These are phyloP conservation scores for Pterocarpus macrocarpus DNA, from an alignment of 306 rosid species.

Conservation along the genomic window DNA sequence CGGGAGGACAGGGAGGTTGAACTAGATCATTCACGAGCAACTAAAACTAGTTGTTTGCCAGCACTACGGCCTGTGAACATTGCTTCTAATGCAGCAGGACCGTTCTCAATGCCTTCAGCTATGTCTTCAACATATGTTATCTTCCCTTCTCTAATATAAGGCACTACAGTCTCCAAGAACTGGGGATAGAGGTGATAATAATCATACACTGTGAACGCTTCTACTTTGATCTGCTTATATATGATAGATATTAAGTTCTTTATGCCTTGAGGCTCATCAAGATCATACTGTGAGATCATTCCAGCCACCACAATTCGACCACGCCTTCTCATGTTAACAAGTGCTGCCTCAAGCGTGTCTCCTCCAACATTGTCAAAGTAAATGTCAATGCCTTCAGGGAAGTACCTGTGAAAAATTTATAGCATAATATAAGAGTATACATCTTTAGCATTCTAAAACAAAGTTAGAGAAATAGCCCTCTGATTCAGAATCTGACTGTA, in stretches of 20 bases:
- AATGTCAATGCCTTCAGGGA: slow-evolving; percentile 71
- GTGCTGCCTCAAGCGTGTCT: slow-evolving; percentile 68
- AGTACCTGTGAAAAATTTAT: slow-evolving; percentile 49
- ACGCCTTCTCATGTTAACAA: slow-evolving; percentile 58
- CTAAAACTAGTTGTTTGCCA: slow-evolving; percentile 50
- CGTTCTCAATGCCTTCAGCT: slow-evolving; percentile 45
- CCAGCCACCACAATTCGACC: slow-evolving; percentile 67
- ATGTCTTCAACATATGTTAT: slow-evolving; percentile 56
- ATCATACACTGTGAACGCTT: slow-evolving; percentile 61
- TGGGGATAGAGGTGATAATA: slow-evolving; percentile 61
- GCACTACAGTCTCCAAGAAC: slow-evolving; percentile 68
- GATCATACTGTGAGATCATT: slow-evolving; percentile 69
- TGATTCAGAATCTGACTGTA: neutral
- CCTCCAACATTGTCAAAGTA: slow-evolving; percentile 83
- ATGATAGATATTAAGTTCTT: slow-evolving; percentile 51
- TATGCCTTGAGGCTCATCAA: slow-evolving; percentile 64
- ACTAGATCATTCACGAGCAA: slow-evolving; percentile 41
- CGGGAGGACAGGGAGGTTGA: too few species aligned
- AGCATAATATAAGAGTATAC: neutral
- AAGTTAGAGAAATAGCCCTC: neutral
- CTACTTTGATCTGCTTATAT: slow-evolving; percentile 54
- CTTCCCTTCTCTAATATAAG: slow-evolving; percentile 66
- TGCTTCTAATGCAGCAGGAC: slow-evolving; percentile 51
- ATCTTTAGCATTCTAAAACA: slow-evolving; percentile 24
- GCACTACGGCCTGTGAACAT: slow-evolving; percentile 47